A percentile compares a stretch with the other conserved stretches of the same genome.
Conservation (phyloP, 2,329 filamentous ascomycete species). For the Sclerotinia borealis region DNA sequence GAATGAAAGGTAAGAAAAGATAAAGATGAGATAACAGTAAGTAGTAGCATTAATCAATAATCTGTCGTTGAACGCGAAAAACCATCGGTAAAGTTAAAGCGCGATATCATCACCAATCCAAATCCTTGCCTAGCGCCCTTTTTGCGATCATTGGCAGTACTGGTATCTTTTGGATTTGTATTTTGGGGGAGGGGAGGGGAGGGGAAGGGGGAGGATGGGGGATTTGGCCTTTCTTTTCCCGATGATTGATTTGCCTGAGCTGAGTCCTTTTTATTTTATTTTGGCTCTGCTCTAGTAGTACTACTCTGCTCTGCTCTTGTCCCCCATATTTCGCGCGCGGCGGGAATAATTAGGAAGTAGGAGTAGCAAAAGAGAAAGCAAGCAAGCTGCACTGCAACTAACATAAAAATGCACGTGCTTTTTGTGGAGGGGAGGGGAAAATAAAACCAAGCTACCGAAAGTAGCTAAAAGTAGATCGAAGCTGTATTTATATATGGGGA, state of each 20-base stretch:
- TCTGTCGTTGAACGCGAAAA: conserved; percentile 7
- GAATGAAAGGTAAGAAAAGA: neutral
- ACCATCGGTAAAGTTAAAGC: neutral
- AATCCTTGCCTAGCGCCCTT: neutral
- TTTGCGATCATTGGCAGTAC: neutral
- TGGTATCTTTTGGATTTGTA: neutral
- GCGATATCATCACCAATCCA: conserved; percentile 7
- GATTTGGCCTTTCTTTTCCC: neutral
- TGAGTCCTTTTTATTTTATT: no score
- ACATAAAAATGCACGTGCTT: conserved; percentile 13
- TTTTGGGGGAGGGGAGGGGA: neutral
- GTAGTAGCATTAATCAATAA: neutral
- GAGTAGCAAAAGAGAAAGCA: neutral
- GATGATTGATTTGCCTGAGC: no score
- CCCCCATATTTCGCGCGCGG: no score
- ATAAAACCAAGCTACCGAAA: conserved; percentile 10
- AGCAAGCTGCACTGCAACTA: no score
- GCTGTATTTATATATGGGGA: neutral
- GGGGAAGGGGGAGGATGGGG: neutral
- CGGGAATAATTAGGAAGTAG: neutral
- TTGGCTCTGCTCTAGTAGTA: no score
- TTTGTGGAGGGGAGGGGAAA: conserved; percentile 10
- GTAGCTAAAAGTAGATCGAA: conserved; percentile 5
- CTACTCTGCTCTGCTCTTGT: no score
- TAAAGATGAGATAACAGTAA: neutral